Evolutionary conservation across 331 rosid genomes (phyloP).

Genomic region (Malus hybrid): DNA sequence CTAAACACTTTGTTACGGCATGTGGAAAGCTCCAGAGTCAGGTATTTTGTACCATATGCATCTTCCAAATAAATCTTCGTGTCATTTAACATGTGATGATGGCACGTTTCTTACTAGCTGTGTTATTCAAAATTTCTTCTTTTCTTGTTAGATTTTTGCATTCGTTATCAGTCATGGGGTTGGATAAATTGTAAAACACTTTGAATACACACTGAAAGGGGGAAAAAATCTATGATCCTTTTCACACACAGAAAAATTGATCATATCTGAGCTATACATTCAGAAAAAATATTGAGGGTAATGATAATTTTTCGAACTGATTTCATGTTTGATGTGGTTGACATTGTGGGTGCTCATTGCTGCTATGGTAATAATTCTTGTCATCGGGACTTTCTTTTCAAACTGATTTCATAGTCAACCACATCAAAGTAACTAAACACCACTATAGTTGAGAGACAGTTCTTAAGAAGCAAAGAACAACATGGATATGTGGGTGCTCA

Average conservation of each 20-base stretch:
- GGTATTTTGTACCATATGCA: conserved; percentile 29
- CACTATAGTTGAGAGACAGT: neutral
- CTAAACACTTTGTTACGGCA: conserved; percentile 74
- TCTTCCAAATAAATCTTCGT: neutral
- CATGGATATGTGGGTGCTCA: neutral
- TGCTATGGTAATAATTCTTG: neutral
- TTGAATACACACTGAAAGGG: neutral
- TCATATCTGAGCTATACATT: neutral
- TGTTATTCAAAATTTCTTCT: neutral
- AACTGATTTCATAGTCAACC: neutral
- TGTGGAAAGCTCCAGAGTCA: conserved; percentile 85
- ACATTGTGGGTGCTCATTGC: neutral
- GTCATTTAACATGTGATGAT: neutral
- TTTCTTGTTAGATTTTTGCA: neutral
- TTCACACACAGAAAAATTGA: neutral
- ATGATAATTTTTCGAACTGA: neutral
- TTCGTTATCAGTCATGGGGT: neutral
- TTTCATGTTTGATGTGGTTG: neutral
- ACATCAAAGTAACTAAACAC: neutral
- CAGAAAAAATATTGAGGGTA: neutral
- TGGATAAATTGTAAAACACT: neutral
- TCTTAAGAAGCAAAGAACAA: neutral
- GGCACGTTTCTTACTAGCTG: neutral
- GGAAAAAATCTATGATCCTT: neutral
- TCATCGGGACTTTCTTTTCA: neutral